phyloP scores from a whole-genome alignment of 108 stramenopile genomes.

The Cyclotella distinguenda region DNA sequence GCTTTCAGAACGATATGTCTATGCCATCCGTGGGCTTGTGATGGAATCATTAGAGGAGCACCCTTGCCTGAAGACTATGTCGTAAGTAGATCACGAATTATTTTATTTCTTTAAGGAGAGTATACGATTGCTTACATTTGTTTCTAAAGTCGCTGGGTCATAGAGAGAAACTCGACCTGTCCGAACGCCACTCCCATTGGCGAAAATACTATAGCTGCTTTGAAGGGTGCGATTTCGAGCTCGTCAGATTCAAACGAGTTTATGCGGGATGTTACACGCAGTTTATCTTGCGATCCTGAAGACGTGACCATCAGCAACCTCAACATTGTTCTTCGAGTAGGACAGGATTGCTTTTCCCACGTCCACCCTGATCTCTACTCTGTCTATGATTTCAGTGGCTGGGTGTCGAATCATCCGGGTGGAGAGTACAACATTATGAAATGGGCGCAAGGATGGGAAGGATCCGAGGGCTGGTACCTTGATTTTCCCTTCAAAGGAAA shows the following conservation, averaged over 20 bases:
- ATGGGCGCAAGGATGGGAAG: slow-evolving; percentile 33
- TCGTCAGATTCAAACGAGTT: slow-evolving; percentile 20
- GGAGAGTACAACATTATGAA: slow-evolving; percentile 42
- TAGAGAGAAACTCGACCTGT: slow-evolving; percentile 12
- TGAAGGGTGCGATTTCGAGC: slow-evolving; percentile 16
- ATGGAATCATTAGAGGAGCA: slow-evolving; percentile 32
- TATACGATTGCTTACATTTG: neutral
- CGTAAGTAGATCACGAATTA: neutral
- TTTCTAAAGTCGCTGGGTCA: slow-evolving; percentile 18
- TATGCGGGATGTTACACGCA: slow-evolving; percentile 22
- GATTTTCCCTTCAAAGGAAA: slow-evolving; percentile 22
- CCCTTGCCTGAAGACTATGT: slow-evolving; percentile 18
- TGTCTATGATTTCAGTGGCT: slow-evolving; percentile 65
- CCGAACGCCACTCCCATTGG: slow-evolving; percentile 17
- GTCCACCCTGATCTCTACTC: slow-evolving; percentile 54
- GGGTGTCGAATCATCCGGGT: slow-evolving; percentile 42
- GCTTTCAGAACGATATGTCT: slow-evolving; percentile 41
- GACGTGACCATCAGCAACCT: slow-evolving; percentile 6
- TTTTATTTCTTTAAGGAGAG: neutral
- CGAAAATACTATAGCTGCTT: slow-evolving; percentile 10
- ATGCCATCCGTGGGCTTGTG: slow-evolving; percentile 51
- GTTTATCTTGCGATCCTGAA: slow-evolving; percentile 21
- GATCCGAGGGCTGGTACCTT: slow-evolving; percentile 44
- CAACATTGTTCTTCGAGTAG: slow-evolving; percentile 40
- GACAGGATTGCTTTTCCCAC: slow-evolving; percentile 41